These are phyloP conservation scores for Scleroderma citrinum DNA, from an alignment of 768 basidiomycete genomes.

Conservation along the genomic window DNA sequence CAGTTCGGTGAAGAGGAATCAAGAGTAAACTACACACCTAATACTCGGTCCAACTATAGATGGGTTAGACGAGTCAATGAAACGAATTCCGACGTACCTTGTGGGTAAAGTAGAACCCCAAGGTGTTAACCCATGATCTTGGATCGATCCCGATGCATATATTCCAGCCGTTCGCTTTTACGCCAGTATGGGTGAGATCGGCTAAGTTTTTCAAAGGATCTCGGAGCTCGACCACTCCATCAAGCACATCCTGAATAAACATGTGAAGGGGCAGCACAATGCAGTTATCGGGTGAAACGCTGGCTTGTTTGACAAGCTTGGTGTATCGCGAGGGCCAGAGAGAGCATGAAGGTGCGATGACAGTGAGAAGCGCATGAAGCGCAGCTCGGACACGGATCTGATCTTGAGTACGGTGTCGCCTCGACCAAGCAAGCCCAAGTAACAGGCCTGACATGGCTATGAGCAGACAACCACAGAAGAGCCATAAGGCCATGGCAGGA, in stretches of 20 bases:
- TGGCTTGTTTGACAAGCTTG: constrained; percentile 20
- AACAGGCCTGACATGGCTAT: neutral
- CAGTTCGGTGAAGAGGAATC: neutral
- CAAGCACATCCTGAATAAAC: constrained; percentile 32
- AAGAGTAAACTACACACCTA: constrained; percentile 17
- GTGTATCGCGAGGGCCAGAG: constrained; percentile 39
- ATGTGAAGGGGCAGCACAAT: constrained; percentile 30
- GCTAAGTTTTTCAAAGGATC: constrained; percentile 33
- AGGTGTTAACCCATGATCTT: constrained; percentile 28
- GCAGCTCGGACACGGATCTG: constrained; percentile 12
- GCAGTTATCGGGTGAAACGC: constrained; percentile 9
- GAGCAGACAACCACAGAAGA: too few relatives aligned
- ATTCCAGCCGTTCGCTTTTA: constrained; percentile 33
- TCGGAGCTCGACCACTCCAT: constrained; percentile 41
- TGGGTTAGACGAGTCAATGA: neutral
- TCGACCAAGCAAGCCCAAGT: constrained; percentile 7
- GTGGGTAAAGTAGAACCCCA: constrained; percentile 29
- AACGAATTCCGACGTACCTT: constrained; percentile 22
- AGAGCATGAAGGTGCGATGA: constrained; percentile 40
- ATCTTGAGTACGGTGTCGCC: constrained; percentile 6
- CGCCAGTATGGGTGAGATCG: constrained; percentile 29
- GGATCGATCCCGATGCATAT: constrained; percentile 29
- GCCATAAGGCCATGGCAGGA: neutral
- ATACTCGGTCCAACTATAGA: constrained; percentile 5
- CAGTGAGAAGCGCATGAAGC: constrained; percentile 33